Conservation (phyloP, 768 basidiomycete species). For the Mycena filopes region DNA sequence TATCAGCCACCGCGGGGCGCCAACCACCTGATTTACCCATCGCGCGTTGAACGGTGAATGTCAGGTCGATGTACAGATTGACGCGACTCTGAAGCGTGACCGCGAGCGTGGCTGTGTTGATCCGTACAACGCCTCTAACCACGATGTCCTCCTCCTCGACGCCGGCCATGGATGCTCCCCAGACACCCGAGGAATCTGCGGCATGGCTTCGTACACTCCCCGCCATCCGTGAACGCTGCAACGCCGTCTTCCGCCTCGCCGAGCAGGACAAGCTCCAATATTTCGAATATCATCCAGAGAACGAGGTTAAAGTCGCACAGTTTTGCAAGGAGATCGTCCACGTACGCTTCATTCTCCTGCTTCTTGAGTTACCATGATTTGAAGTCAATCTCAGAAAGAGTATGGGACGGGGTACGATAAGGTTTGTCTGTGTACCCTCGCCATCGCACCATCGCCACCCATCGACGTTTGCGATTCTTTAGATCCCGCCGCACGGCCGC, state of each 20-base stretch:
- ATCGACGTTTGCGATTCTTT: not conserved
- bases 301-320: slow-evolving; percentile 71
- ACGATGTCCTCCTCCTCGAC: too few species aligned
- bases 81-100: too few species aligned
- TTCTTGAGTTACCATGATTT: slow-evolving; percentile 7
- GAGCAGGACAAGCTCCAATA: slow-evolving; percentile 80
- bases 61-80: too few species aligned
- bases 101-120: too few species aligned
- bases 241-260: slow-evolving; percentile 81
- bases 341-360: slow-evolving; percentile 52
- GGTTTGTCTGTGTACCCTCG: too few species aligned
- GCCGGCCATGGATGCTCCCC: too few species aligned
- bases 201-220: slow-evolving; percentile 86
- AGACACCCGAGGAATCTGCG: slow-evolving; percentile 45
- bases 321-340: slow-evolving; percentile 85
- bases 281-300: slow-evolving; percentile 86
- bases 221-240: slow-evolving; percentile 90
- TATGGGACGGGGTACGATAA: not conserved
- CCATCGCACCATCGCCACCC: too few species aligned
- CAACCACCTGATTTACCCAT: too few species aligned
- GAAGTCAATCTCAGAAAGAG: slow-evolving; percentile 62
- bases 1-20: too few species aligned
- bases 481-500: slow-evolving; percentile 90
- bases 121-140: not conserved
- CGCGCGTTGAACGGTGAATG: too few species aligned